Evolutionary conservation across 2,329 filamentous ascomycete genomes (phyloP).

Genomic region (Hymenoscyphus fructigenus): DNA sequence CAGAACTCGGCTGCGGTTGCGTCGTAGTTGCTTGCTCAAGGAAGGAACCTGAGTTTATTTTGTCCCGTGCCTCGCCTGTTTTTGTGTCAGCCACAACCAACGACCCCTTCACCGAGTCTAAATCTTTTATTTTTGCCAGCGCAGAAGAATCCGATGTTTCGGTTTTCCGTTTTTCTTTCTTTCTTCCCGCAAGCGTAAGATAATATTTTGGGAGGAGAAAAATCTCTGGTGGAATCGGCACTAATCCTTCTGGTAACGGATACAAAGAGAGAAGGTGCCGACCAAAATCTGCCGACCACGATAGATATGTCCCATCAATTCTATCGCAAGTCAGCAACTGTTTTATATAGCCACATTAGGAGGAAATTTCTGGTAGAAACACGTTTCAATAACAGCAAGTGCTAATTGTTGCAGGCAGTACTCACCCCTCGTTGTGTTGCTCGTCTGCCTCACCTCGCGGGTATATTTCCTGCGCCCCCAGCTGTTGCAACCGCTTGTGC

Average conservation of each 20-base stretch:
- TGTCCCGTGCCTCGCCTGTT: not conserved
- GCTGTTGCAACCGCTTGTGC: slow-evolving; percentile 76
- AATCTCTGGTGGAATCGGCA: slow-evolving; percentile 71
- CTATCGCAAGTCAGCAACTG: slow-evolving; percentile 44
- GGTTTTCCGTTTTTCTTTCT: not conserved
- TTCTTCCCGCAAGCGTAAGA: slow-evolving; percentile 12
- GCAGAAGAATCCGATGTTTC: not conserved
- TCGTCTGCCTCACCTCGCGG: slow-evolving; percentile 87
- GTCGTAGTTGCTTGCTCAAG: not conserved
- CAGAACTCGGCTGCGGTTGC: not conserved
- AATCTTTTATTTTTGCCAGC: not conserved
- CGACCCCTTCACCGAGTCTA: not conserved
- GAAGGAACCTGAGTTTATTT: not conserved
- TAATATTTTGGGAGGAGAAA: slow-evolving; percentile 74
- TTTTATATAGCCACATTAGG: not conserved
- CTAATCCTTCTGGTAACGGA: slow-evolving; percentile 65
- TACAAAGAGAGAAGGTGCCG: slow-evolving; percentile 64
- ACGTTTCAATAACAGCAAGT: slow-evolving; percentile 1
- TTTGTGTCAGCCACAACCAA: not conserved
- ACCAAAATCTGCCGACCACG: slow-evolving; percentile 71
- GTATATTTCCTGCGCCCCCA: slow-evolving; percentile 77
- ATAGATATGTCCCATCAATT: slow-evolving; percentile 76
- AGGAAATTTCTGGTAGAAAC: not conserved
- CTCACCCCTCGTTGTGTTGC: slow-evolving; percentile 86
- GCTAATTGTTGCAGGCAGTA: slow-evolving; percentile 18